These are phyloP conservation scores for Vitellaria paradoxa DNA, from an alignment of 179 eudicot genomes.

Conservation along the genomic window DNA sequence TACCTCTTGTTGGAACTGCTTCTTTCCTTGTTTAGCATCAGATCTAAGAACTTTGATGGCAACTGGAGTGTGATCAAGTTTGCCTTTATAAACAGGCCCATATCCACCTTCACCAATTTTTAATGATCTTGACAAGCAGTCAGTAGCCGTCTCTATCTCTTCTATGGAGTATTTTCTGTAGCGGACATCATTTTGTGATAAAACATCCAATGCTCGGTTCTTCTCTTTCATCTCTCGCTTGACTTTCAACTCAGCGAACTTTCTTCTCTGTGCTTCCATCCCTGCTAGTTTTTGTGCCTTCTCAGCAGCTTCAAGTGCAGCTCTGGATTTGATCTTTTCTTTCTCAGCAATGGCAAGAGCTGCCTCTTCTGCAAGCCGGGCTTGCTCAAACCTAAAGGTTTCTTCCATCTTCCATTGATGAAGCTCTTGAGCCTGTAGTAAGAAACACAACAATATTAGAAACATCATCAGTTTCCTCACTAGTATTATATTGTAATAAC, in stretches of 20 bases:
- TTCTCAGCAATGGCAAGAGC: constrained; percentile 42
- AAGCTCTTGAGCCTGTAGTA: constrained; percentile 40
- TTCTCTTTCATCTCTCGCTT: constrained; percentile 34
- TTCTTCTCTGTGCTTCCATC: constrained; percentile 48
- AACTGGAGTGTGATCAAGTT: constrained; percentile 61
- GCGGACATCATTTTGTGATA: constrained; percentile 25
- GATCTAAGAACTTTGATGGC: constrained; percentile 77
- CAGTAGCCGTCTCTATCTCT: constrained; percentile 69
- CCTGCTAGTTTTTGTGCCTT: constrained; percentile 48
- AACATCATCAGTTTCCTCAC: neutral
- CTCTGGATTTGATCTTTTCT: constrained; percentile 51
- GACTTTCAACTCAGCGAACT: constrained; percentile 37
- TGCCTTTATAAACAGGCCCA: constrained; percentile 72
- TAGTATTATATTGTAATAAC: neutral
- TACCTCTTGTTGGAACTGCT: constrained; percentile 83
- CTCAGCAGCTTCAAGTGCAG: constrained; percentile 54
- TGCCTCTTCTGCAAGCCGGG: constrained; percentile 42
- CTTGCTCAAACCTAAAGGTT: constrained; percentile 31
- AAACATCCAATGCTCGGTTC: constrained; percentile 26
- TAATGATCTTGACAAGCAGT: constrained; percentile 41
- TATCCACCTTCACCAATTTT: constrained; percentile 88
- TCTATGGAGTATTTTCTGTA: constrained; percentile 54
- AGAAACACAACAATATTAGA: neutral
- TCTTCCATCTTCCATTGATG: constrained; percentile 34
- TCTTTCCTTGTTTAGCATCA: constrained; percentile 65